These are phyloP conservation scores for Rhodotorula sp. DNA, from an alignment of 1,284 basidiomycete species.

Conservation along the genomic window DNA sequence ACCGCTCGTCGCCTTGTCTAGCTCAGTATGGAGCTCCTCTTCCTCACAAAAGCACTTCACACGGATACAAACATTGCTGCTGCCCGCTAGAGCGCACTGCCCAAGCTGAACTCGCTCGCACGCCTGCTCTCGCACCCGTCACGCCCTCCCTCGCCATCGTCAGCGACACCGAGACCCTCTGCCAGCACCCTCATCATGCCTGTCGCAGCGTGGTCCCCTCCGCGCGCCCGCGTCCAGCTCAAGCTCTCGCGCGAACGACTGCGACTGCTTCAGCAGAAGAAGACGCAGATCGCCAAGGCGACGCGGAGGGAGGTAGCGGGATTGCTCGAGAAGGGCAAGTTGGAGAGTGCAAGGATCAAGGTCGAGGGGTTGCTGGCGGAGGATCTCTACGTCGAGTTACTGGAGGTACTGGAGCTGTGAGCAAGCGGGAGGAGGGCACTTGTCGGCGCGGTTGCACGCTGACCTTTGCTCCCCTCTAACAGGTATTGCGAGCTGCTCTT, in stretches of 20 bases:
- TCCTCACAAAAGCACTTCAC: too few relatives aligned
- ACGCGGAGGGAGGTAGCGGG: slow-evolving; percentile 64
- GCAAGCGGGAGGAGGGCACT: neutral
- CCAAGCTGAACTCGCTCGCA: slow-evolving; percentile 24
- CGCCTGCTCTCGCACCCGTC: slow-evolving; percentile 9
- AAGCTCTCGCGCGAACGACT: slow-evolving; percentile 88
- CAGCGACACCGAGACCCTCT: neutral
- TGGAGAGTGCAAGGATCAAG: slow-evolving; percentile 81
- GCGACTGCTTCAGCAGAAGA: slow-evolving; percentile 87
- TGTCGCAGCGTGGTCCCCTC: slow-evolving; percentile 21
- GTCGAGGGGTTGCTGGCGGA: slow-evolving; percentile 69
- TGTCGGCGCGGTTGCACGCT: neutral
- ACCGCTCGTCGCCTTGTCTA: too few relatives aligned
- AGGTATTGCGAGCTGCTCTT: slow-evolving; percentile 83
- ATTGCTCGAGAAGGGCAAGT: slow-evolving; percentile 71
- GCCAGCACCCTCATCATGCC: slow-evolving; percentile 15
- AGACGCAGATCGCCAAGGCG: slow-evolving; percentile 83
- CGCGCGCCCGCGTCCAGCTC: slow-evolving; percentile 29
- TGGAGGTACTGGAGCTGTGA: slow-evolving; percentile 87
- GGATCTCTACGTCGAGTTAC: slow-evolving; percentile 76
- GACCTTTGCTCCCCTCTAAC: slow-evolving; percentile 63
- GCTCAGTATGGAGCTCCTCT: too few relatives aligned
- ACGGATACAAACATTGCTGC: too few relatives aligned
- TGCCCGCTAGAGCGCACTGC: slow-evolving; percentile 32
- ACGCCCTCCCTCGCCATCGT: neutral